phyloP scores from a whole-genome alignment of 2,329 filamentous ascomycete species.

The Nannizziopsis barbatae region DNA sequence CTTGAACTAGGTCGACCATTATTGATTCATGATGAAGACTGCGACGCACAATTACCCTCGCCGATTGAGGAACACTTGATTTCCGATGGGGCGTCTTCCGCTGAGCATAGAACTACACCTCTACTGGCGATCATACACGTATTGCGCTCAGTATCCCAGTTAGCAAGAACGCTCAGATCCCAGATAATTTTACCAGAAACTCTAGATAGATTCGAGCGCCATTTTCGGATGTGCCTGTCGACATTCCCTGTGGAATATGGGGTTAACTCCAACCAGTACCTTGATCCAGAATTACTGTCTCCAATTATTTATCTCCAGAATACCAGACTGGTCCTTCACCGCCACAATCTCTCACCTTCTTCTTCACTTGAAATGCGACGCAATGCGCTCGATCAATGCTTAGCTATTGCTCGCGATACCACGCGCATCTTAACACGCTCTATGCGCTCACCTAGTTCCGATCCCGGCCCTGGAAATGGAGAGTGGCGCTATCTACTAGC shows the following conservation, averaged over 20 bases:
- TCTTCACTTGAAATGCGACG: slow-evolving; percentile 55
- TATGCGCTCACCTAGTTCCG: slow-evolving; percentile 37
- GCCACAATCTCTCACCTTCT: slow-evolving; percentile 70
- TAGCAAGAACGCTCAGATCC: slow-evolving; percentile 60
- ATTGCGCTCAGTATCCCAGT: slow-evolving; percentile 61
- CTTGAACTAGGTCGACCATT: slow-evolving; percentile 71
- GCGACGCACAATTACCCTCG: slow-evolving; percentile 69
- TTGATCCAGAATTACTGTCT: slow-evolving; percentile 63
- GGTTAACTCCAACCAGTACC: slow-evolving; percentile 50
- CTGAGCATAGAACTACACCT: slow-evolving; percentile 51
- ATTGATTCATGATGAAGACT: slow-evolving; percentile 77
- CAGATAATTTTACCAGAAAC: slow-evolving; percentile 54
- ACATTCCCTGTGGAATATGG: slow-evolving; percentile 67
- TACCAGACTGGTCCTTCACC: slow-evolving; percentile 71
- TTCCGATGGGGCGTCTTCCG: slow-evolving; percentile 38
- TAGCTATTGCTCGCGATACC: slow-evolving; percentile 64
- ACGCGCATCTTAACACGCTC: slow-evolving; percentile 61
- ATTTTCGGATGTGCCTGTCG: slow-evolving; percentile 64
- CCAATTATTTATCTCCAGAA: slow-evolving; percentile 71
- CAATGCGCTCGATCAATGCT: slow-evolving; percentile 66
- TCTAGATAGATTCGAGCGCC: slow-evolving; percentile 66
- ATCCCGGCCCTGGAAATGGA: slow-evolving; percentile 27
- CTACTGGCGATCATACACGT: slow-evolving; percentile 72
- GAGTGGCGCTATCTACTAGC: slow-evolving; percentile 49
- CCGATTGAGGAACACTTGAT: slow-evolving; percentile 62